Evolutionary conservation across 169 alveolate genomes (phyloP).

Genomic region (Eimeria acervulina): DNA sequence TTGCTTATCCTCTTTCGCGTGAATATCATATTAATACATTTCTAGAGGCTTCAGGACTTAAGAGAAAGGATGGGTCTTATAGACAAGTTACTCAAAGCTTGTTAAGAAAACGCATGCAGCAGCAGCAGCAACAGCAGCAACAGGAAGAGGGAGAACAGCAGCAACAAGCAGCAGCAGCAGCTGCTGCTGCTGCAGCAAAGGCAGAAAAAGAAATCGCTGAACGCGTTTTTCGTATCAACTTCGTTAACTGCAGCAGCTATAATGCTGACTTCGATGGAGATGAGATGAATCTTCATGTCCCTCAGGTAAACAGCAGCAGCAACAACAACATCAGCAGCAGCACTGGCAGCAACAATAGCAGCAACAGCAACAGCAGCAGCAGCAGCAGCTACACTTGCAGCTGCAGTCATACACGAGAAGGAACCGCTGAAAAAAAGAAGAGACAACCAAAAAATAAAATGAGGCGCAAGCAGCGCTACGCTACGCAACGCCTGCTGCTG

Average conservation of each 20-base stretch:
- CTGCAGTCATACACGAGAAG: neutral
- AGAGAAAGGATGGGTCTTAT: neutral
- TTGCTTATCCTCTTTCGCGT: constrained; percentile 31
- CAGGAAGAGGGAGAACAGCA: constrained; percentile 80
- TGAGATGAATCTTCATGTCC: constrained; percentile 99
- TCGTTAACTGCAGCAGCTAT: constrained; percentile 99
- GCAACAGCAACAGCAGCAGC: neutral
- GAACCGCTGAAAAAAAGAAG: neutral
- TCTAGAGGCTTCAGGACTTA: neutral
- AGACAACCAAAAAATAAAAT: neutral
- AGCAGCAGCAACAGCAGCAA: constrained; percentile 7
- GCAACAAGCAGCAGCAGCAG: constrained; percentile 30
- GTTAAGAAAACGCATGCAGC: neutral
- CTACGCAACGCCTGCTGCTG: no score
- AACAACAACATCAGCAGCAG: neutral
- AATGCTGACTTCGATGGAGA: constrained; percentile 99
- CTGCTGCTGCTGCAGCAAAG: constrained; percentile 21
- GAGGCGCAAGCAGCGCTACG: neutral
- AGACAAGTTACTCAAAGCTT: neutral
- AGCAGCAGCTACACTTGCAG: neutral
- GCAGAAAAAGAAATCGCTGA: neutral
- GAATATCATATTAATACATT: constrained; percentile 40
- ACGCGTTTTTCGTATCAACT: constrained; percentile 88
- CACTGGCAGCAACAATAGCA: neutral
- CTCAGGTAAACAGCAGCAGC: constrained; percentile 87